Conservation (phyloP, 2,329 filamentous ascomycete genomes). For the Talaromyces sp. region DNA sequence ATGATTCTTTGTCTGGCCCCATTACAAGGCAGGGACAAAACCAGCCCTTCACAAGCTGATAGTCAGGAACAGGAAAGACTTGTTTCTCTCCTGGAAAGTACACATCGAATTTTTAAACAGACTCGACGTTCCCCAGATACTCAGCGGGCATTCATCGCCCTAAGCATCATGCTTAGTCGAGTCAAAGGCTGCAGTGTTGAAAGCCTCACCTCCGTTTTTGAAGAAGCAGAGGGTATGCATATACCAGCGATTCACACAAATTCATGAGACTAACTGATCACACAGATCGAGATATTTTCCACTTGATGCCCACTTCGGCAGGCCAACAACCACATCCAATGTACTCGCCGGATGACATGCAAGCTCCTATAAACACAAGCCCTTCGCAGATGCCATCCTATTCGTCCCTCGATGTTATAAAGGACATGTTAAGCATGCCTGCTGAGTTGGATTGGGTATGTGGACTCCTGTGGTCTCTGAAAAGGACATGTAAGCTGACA, state of each 20-base stretch:
- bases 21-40: constrained; percentile 24
- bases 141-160: constrained; percentile 30
- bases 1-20: constrained; percentile 60
- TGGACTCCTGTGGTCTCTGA: background rate
- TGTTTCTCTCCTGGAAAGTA: constrained; percentile 27
- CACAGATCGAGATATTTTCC: constrained; percentile 8
- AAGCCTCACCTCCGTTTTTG: constrained; percentile 2
- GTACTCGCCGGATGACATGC: constrained; percentile 1
- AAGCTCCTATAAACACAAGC: background rate
- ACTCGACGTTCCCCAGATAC: constrained; percentile 29
- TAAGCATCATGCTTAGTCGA: constrained; percentile 33
- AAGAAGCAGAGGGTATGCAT: constrained; percentile 7
- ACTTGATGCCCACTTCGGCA: background rate
- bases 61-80: constrained; percentile 23
- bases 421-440: constrained; percentile 37
- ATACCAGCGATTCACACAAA: background rate
- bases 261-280: background rate
- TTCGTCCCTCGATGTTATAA: constrained; percentile 32
- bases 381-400: constrained; percentile 7
- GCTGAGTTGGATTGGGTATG: constrained; percentile 39
- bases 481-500: background rate
- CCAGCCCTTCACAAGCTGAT: constrained; percentile 3
- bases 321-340: constrained; percentile 5
- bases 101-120: constrained; percentile 32
- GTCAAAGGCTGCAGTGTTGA: constrained; percentile 15